These are phyloP conservation scores for Fallopia convolvulus DNA, from an alignment of 148 eudicot genomes.

Conservation along the genomic window DNA sequence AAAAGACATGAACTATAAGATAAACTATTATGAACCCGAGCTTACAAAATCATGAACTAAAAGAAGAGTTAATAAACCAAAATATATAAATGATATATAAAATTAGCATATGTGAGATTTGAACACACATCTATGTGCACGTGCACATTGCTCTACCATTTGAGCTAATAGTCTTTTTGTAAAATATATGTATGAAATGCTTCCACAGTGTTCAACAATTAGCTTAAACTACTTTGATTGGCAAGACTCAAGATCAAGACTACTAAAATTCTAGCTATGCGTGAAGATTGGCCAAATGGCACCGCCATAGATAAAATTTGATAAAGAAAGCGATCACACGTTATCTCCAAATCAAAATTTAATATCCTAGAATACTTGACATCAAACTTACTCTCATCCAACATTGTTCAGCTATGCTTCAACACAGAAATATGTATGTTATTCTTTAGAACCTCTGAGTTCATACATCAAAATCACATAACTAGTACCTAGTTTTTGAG, in stretches of 20 bases:
- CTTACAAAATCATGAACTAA: too few species aligned
- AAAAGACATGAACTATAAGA: too few species aligned
- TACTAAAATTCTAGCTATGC: neutral
- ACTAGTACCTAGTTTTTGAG: neutral
- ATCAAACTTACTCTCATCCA: constrained; percentile 88
- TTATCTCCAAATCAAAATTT: too few species aligned
- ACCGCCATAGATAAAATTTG: neutral
- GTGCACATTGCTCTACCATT: too few species aligned
- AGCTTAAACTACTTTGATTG: neutral
- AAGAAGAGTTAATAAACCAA: too few species aligned
- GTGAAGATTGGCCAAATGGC: neutral
- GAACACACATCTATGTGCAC: too few species aligned
- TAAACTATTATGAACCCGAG: too few species aligned
- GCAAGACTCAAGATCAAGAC: too few species aligned
- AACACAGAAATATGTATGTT: neutral
- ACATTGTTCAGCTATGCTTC: constrained; percentile 19
- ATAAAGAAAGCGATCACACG: neutral
- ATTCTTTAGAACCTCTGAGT: neutral
- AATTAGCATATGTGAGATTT: too few species aligned
- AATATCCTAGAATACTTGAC: too few species aligned
- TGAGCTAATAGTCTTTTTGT: too few species aligned
- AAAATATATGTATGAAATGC: neutral
- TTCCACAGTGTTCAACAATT: neutral
- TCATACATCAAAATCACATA: neutral
- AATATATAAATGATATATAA: too few species aligned